phyloP scores from a whole-genome alignment of 805 yeast species.

The Saccharomycopsis vini region DNA sequence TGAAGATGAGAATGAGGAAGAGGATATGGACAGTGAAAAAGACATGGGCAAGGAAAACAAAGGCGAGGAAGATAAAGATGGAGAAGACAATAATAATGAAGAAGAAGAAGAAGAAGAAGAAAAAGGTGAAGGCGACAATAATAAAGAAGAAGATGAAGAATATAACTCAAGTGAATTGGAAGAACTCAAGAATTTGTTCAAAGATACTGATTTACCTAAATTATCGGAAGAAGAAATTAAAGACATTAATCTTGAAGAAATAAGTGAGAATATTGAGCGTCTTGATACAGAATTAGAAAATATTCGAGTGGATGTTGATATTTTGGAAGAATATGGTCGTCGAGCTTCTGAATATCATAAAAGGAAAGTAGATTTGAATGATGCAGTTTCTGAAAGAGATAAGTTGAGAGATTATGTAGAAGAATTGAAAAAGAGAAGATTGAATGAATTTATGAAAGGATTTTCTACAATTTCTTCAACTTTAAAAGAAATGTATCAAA shows the following conservation, averaged over 20 bases:
- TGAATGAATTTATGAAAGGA: conserved; percentile 90
- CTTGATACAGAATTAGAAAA: conserved; percentile 48
- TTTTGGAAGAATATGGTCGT: conserved; percentile 65
- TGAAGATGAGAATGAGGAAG: conserved; percentile 19
- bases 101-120: conserved; percentile 3
- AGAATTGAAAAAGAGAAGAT: conserved; percentile 59
- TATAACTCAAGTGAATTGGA: conserved; percentile 25
- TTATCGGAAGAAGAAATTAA: conserved; percentile 44
- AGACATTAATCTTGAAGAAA: conserved; percentile 36
- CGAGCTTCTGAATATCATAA: conserved; percentile 55
- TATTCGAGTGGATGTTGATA: conserved; percentile 60
- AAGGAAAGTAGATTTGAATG: conserved; percentile 58
- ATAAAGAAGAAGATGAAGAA: conserved; percentile 18
- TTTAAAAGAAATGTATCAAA: conserved; percentile 92
- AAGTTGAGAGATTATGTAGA: conserved; percentile 51
- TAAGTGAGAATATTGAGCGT: conserved; percentile 44
- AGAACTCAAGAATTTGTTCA: conserved; percentile 21
- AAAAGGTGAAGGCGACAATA: conserved; percentile 7
- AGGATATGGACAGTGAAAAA: not conserved
- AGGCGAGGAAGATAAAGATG: conserved; percentile 19
- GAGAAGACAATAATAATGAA: conserved; percentile 11
- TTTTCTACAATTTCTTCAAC: conserved; percentile 79
- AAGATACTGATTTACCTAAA: conserved; percentile 28
- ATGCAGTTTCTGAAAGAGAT: conserved; percentile 61
- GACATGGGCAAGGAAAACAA: conserved; percentile 8